Percentiles rank a stretch among this genome's conserved stretches.
Conservation (phyloP, 176 grass and related monocot genomes). For the Eragrostis curvula region DNA sequence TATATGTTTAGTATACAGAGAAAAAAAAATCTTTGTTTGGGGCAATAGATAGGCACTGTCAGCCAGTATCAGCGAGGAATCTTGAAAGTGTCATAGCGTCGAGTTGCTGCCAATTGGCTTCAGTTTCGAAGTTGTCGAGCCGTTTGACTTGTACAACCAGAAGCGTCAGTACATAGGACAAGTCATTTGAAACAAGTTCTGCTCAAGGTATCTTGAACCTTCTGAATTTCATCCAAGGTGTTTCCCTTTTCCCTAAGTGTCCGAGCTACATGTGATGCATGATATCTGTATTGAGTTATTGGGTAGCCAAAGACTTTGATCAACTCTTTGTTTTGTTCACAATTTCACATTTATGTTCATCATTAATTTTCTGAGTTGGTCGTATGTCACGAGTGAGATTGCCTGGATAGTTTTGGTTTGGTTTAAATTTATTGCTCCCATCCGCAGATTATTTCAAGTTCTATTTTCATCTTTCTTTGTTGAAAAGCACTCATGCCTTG, state of each 20-base stretch:
- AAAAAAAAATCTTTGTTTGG: neutral
- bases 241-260: too few relatives aligned
- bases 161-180: neutral
- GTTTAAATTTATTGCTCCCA: neutral
- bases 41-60: neutral
- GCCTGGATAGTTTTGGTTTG: neutral
- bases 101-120: slow-evolving; percentile 4
- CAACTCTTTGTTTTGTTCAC: neutral
- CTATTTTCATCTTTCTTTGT: neutral
- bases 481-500: neutral
- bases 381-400: neutral
- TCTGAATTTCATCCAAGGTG: neutral
- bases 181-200: neutral
- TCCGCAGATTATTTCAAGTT: neutral
- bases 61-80: neutral
- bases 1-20: neutral
- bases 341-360: neutral
- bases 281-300: neutral
- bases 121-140: neutral
- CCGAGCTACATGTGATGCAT: neutral
- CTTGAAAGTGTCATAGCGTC: neutral
- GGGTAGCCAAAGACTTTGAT: neutral
- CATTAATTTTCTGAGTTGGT: neutral
- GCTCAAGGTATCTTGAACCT: too few relatives aligned
- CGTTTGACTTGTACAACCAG: neutral